Conservation (phyloP, 2,329 filamentous ascomycete genomes). For the Fusarium sp. region DNA sequence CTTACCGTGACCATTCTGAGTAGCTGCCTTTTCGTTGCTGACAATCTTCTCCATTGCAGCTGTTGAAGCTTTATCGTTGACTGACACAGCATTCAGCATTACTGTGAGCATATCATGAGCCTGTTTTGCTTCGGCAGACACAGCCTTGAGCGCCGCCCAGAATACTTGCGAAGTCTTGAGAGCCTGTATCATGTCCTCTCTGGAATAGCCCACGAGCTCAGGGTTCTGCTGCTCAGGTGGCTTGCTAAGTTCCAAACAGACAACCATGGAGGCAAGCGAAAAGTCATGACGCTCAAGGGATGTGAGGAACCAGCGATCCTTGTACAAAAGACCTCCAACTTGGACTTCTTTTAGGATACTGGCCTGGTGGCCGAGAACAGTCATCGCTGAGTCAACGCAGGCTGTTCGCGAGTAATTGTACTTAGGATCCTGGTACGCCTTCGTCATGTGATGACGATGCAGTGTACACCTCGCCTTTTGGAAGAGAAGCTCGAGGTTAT, state of each 20-base stretch:
- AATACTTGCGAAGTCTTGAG: conserved; percentile 27
- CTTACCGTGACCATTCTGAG: background rate
- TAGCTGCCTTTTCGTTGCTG: background rate
- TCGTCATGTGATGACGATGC: conserved; percentile 33
- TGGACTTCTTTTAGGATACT: conserved; percentile 35
- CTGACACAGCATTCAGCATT: conserved; percentile 21
- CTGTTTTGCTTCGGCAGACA: conserved; percentile 26
- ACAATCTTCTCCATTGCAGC: background rate
- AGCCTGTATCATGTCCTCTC: conserved; percentile 10
- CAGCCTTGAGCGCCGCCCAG: conserved; percentile 19
- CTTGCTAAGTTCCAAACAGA: conserved; percentile 32
- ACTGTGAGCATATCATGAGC: conserved; percentile 29
- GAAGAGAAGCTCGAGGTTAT: conserved; percentile 29
- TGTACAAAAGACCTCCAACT: conserved; percentile 13
- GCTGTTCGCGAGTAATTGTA: conserved; percentile 26
- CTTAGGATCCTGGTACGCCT: conserved; percentile 22
- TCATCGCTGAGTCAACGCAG: conserved; percentile 36
- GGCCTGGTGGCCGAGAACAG: conserved; percentile 5
- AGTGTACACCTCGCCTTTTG: conserved; percentile 32
- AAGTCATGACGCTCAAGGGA: conserved; percentile 35
- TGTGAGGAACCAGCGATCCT: conserved; percentile 32
- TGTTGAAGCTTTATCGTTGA: background rate
- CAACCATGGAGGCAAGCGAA: conserved; percentile 32
- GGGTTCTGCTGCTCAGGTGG: background rate
- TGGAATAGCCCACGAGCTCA: background rate